Evolutionary conservation across 805 yeast species (phyloP).

Genomic region (Metschnikowia gelsemii): DNA sequence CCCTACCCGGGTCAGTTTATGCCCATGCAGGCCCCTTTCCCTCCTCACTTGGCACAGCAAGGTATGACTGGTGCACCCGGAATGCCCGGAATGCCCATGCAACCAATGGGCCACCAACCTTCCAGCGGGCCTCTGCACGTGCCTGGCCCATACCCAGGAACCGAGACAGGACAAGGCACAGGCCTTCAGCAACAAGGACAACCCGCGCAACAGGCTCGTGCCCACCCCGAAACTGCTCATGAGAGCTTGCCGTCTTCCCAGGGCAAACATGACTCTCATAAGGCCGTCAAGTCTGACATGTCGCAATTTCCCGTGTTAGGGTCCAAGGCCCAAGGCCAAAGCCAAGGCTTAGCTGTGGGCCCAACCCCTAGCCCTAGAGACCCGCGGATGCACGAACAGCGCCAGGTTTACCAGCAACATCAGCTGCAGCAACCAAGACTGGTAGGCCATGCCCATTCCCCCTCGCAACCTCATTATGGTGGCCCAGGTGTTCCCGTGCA

Average conservation of each 20-base stretch:
- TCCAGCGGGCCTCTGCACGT: slow-evolving; percentile 17
- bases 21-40: slow-evolving; percentile 18
- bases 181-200: slow-evolving; percentile 6
- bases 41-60: slow-evolving; percentile 20
- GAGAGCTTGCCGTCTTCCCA: background rate
- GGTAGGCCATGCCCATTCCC: background rate
- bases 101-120: slow-evolving; percentile 8
- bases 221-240: background rate
- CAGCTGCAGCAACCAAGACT: background rate
- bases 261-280: background rate
- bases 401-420: background rate
- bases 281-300: slow-evolving; percentile 25
- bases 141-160: too few species aligned
- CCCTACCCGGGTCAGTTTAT: slow-evolving; percentile 26
- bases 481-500: background rate
- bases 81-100: slow-evolving; percentile 20
- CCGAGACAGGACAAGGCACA: too few species aligned
- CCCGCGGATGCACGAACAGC: slow-evolving; percentile 5
- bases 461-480: slow-evolving; percentile 1
- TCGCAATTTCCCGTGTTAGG: slow-evolving; percentile 60
- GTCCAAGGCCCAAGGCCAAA: slow-evolving; percentile 37
- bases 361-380: slow-evolving; percentile 18
- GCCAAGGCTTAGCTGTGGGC: too few species aligned
- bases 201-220: background rate
- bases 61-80: slow-evolving; percentile 26